Percentiles rank a stretch among this genome's conserved stretches.
Evolutionary conservation across 2,329 filamentous ascomycete genomes (phyloP).

Genomic region (Hawksworthiomyces lignivorus): DNA sequence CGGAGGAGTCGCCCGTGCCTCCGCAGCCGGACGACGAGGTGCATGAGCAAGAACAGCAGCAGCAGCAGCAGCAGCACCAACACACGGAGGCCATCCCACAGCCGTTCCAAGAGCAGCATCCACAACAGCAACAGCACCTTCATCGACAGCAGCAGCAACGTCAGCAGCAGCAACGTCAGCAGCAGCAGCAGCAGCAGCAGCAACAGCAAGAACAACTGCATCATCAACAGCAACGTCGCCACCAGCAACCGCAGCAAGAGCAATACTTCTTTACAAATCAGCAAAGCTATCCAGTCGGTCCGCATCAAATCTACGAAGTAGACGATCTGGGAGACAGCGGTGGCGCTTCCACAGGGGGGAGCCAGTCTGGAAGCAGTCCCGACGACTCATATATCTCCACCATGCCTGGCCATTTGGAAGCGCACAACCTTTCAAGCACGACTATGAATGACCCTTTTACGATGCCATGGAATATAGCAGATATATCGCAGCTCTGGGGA

Average conservation of each 20-base stretch:
- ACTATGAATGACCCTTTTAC: slow-evolving; percentile 4
- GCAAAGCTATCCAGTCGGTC: not conserved
- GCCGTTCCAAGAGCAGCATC: not conserved
- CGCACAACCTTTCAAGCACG: not conserved
- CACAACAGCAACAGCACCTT: slow-evolving; percentile 2
- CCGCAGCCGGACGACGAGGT: not conserved
- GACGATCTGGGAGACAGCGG: not conserved
- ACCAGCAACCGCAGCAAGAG: not conserved
- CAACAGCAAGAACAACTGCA: not conserved
- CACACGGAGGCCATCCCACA: no score
- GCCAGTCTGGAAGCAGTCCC: slow-evolving; percentile 12
- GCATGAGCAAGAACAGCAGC: not conserved
- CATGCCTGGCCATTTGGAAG: not conserved
- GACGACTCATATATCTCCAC: slow-evolving; percentile 10
- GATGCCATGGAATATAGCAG: slow-evolving; percentile 10
- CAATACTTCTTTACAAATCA: not conserved
- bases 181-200: not conserved
- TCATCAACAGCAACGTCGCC: not conserved
- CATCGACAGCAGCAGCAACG: not conserved
- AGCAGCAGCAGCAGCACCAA: not conserved
- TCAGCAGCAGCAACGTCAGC: not conserved
- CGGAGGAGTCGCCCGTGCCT: no score
- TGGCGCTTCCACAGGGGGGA: slow-evolving; percentile 4
- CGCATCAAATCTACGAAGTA: not conserved
- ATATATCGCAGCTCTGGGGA: slow-evolving; percentile 10